Conservation (phyloP, 495 filamentous ascomycete species). For the Xylaria castorea region DNA sequence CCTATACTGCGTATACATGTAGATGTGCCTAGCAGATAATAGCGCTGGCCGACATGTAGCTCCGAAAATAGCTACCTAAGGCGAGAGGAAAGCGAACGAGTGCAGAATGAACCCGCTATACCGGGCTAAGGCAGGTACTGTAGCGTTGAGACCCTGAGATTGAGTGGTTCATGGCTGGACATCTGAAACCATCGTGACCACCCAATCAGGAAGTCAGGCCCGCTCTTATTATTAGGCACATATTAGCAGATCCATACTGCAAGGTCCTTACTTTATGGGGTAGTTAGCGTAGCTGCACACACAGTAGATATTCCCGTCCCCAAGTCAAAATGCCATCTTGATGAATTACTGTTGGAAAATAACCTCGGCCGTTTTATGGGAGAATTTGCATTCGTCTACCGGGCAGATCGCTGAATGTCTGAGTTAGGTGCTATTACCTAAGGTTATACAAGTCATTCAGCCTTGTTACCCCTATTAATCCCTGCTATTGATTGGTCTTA, state of each 20-base stretch:
- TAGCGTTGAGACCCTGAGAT: slow-evolving; percentile 7
- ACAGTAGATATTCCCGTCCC: not conserved
- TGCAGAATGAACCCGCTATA: not conserved
- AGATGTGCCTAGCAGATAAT: not conserved
- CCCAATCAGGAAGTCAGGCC: not conserved
- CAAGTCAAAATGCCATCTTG: not conserved
- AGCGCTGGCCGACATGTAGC: not conserved
- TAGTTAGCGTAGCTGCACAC: not conserved
- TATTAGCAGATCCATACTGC: not conserved
- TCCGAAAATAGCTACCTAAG: slow-evolving; percentile 5
- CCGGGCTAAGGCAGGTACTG: not conserved
- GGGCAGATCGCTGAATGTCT: not conserved
- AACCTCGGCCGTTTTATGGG: not conserved
- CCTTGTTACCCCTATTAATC: slow-evolving; percentile 8
- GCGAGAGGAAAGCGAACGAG: not conserved
- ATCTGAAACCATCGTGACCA: slow-evolving; percentile 25
- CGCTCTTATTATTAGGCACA: not conserved
- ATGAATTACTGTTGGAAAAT: slow-evolving; percentile 9
- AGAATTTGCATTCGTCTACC: not conserved
- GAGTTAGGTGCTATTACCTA: not conserved
- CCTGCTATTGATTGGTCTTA: not conserved
- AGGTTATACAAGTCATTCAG: not conserved
- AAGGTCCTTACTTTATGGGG: slow-evolving; percentile 1
- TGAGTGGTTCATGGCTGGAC: slow-evolving; percentile 1
- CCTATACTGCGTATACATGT: too few species aligned